Evolutionary conservation across 164 flowering plant genomes (phyloP).

Genomic region (Paratinospora sagittata): DNA sequence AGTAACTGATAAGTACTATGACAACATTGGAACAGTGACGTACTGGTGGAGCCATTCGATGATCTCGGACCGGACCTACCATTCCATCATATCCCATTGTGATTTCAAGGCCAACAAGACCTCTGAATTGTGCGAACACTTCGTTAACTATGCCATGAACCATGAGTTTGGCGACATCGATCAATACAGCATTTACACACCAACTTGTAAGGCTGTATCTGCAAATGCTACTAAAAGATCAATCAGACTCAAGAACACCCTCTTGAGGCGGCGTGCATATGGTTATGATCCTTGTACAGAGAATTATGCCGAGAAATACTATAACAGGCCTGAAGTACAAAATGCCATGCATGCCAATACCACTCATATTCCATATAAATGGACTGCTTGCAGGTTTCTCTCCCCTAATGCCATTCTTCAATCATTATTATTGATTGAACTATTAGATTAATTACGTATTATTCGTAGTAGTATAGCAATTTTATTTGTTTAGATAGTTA

Average conservation of each 20-base stretch:
- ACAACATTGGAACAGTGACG: constrained; percentile 59
- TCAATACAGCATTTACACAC: constrained; percentile 81
- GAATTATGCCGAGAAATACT: constrained; percentile 71
- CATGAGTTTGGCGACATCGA: constrained; percentile 80
- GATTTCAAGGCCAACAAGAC: constrained; percentile 29
- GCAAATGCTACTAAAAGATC: constrained; percentile 9
- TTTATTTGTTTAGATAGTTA: no score
- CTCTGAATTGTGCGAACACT: constrained; percentile 36
- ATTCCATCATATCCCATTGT: constrained; percentile 48
- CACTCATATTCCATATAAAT: constrained; percentile 59
- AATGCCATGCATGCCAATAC: constrained; percentile 73
- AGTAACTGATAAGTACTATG: constrained; percentile 59
- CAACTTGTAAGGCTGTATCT: constrained; percentile 31
- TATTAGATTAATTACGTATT: no score
- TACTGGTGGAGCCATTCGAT: constrained; percentile 84
- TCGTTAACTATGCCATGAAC: constrained; percentile 44
- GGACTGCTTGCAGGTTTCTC: constrained; percentile 89
- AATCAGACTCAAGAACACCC: constrained; percentile 43
- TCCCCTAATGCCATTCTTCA: not conserved
- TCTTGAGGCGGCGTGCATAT: constrained; percentile 35
- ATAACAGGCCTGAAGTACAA: constrained; percentile 72
- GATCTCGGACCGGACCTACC: constrained; percentile 72
- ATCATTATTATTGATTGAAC: not conserved
- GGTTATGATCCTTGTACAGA: constrained; percentile 90
- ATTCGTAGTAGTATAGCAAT: no score